Evolutionary conservation across 1,284 basidiomycete species (phyloP).

Genomic region (Microbotryum scabiosae): DNA sequence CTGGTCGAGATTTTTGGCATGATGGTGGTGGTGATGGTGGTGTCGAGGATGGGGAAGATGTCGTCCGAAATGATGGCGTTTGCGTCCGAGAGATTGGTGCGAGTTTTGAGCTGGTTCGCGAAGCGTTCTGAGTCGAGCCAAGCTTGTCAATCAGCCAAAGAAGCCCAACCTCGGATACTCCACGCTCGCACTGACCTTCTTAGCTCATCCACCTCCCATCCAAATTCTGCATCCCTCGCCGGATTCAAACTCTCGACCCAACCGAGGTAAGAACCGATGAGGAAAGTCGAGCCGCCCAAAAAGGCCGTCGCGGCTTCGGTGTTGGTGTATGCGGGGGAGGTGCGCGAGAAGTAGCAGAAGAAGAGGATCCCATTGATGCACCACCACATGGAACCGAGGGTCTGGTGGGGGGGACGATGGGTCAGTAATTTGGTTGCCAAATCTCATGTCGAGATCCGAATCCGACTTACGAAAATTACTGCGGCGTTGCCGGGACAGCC

Average conservation of each 20-base stretch:
- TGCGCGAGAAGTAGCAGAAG: conserved; percentile 14
- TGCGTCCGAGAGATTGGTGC: background rate
- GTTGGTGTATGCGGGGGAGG: background rate
- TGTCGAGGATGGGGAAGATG: background rate
- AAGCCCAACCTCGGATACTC: no score
- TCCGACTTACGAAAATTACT: background rate
- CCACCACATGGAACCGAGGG: conserved; percentile 23
- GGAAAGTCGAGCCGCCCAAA: conserved; percentile 20
- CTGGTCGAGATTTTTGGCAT: background rate
- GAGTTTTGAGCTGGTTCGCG: no score
- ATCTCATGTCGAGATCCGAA: no score
- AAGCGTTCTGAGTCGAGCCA: no score
- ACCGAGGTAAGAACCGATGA: conserved; percentile 18
- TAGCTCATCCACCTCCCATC: conserved; percentile 5
- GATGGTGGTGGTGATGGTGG: background rate
- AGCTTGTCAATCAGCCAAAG: no score
- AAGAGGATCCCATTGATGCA: conserved; percentile 18
- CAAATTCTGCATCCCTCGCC: conserved; percentile 13
- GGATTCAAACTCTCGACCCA: conserved; percentile 25
- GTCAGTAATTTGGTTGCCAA: no score
- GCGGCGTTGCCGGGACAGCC: background rate
- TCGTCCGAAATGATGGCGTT: conserved; percentile 2
- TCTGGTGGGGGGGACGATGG: conserved; percentile 1
- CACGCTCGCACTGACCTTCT: background rate
- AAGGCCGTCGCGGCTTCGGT: conserved; percentile 20